Evolutionary conservation across 1,139 yeast species (phyloP).

Genomic region (Pichia sp.): DNA sequence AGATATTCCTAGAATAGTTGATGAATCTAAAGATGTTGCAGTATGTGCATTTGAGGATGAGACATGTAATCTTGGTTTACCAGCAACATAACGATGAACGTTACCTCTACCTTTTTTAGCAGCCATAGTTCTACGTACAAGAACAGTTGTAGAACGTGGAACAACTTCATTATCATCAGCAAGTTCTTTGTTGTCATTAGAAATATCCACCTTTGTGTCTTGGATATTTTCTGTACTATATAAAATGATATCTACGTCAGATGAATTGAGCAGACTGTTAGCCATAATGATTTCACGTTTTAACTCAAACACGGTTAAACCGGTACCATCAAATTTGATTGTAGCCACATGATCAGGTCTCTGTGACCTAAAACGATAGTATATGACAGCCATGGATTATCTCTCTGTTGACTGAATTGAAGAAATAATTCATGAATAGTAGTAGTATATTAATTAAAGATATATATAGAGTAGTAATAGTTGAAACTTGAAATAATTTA

Average conservation of each 20-base stretch:
- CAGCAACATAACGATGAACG: constrained; percentile 79
- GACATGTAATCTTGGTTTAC: constrained; percentile 50
- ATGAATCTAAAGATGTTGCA: too few species aligned
- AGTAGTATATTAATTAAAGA: too few species aligned
- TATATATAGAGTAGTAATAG: too few species aligned
- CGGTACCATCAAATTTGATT: constrained; percentile 91
- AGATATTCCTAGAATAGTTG: too few species aligned
- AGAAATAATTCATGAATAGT: too few species aligned
- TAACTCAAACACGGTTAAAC: constrained; percentile 87
- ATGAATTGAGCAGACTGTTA: constrained; percentile 77
- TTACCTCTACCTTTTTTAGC: constrained; percentile 54
- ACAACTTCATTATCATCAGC: constrained; percentile 78
- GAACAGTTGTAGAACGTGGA: constrained; percentile 79
- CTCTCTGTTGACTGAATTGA: too few species aligned
- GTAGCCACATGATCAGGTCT: constrained; percentile 58
- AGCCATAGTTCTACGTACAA: constrained; percentile 78
- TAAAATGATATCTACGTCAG: constrained; percentile 72
- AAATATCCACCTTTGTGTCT: not conserved
- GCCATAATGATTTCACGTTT: constrained; percentile 83
- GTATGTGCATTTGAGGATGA: constrained; percentile 21
- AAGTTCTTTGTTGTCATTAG: constrained; percentile 64
- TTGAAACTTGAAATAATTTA: too few species aligned
- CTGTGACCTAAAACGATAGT: constrained; percentile 83
- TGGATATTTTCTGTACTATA: constrained; percentile 64
- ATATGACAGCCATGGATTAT: constrained; percentile 62